phyloP scores from a whole-genome alignment of 2,329 filamentous ascomycete species.

The Chaetomium olivaceum region DNA sequence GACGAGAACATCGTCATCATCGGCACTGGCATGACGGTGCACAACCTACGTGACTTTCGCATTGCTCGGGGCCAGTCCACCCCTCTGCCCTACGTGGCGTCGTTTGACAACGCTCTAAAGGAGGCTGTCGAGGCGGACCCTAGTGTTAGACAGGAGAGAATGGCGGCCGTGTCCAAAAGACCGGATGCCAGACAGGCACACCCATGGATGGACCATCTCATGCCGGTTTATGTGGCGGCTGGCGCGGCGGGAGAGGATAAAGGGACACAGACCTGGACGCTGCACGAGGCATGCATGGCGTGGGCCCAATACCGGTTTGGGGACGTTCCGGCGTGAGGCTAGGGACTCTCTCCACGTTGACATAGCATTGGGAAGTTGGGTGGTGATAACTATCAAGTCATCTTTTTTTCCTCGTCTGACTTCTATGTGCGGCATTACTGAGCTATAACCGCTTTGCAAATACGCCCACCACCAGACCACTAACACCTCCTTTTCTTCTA shows the following conservation, averaged over 20 bases:
- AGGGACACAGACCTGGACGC: constrained; percentile 48
- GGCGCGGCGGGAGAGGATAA: constrained; percentile 48
- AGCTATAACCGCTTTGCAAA: background rate
- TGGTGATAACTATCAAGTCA: background rate
- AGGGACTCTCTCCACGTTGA: background rate
- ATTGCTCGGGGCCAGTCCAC: constrained; percentile 46
- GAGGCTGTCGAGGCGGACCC: constrained; percentile 57
- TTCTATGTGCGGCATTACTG: background rate
- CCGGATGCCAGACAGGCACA: constrained; percentile 51
- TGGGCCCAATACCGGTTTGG: constrained; percentile 53
- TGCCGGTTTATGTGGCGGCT: constrained; percentile 50
- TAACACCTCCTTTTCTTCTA: background rate
- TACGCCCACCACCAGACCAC: background rate
- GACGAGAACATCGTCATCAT: constrained; percentile 69
- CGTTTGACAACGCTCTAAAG: constrained; percentile 68
- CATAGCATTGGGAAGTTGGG: background rate
- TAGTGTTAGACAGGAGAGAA: constrained; percentile 41
- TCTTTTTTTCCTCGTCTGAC: background rate
- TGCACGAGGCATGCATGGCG: constrained; percentile 47
- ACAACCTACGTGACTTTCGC: constrained; percentile 62
- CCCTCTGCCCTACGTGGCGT: constrained; percentile 58
- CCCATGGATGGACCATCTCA: constrained; percentile 52
- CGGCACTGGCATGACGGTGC: constrained; percentile 73
- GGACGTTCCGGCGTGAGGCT: constrained; percentile 34
- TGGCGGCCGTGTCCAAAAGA: constrained; percentile 44